Evolutionary conservation across 495 filamentous ascomycete genomes (phyloP).

Genomic region (Annulohypoxylon maeteangense): DNA sequence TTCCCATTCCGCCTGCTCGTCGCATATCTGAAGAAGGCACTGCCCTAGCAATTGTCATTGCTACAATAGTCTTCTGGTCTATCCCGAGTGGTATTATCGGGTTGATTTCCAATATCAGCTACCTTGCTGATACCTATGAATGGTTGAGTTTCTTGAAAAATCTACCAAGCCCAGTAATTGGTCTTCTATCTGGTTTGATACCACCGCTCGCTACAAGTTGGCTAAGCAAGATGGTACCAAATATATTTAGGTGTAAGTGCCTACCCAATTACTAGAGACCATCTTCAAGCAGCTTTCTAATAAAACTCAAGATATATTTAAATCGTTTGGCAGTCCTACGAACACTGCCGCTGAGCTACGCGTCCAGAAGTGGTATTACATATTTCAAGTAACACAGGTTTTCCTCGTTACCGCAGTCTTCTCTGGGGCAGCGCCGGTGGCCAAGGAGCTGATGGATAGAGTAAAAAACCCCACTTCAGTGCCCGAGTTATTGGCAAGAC

Average conservation of each 20-base stretch:
- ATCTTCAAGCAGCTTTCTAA: slow-evolving; percentile 16
- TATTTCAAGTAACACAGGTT: slow-evolving; percentile 90
- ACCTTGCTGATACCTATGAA: slow-evolving; percentile 66
- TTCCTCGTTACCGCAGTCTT: slow-evolving; percentile 87
- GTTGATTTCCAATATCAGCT: slow-evolving; percentile 79
- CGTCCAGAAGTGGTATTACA: slow-evolving; percentile 84
- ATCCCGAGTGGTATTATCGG: slow-evolving; percentile 86
- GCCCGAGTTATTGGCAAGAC: slow-evolving; percentile 71
- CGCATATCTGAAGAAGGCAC: slow-evolving; percentile 73
- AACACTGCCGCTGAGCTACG: slow-evolving; percentile 77
- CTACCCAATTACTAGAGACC: too few relatives aligned
- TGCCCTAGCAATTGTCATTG: slow-evolving; percentile 71
- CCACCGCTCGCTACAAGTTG: slow-evolving; percentile 78
- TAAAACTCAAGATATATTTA: slow-evolving; percentile 68
- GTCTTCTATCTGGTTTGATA: slow-evolving; percentile 81
- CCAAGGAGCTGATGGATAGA: slow-evolving; percentile 65
- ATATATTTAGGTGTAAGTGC: slow-evolving; percentile 74
- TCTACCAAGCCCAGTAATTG: slow-evolving; percentile 71
- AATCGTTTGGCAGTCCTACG: slow-evolving; percentile 75
- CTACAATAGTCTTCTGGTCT: slow-evolving; percentile 87
- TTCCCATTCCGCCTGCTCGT: slow-evolving; percentile 84
- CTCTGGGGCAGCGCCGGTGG: slow-evolving; percentile 69
- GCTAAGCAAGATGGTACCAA: slow-evolving; percentile 83
- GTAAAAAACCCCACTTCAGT: slow-evolving; percentile 69
- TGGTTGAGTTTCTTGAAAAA: slow-evolving; percentile 76